Evolutionary conservation across 148 eudicot genomes (phyloP).

Genomic region (Silene latifolia): DNA sequence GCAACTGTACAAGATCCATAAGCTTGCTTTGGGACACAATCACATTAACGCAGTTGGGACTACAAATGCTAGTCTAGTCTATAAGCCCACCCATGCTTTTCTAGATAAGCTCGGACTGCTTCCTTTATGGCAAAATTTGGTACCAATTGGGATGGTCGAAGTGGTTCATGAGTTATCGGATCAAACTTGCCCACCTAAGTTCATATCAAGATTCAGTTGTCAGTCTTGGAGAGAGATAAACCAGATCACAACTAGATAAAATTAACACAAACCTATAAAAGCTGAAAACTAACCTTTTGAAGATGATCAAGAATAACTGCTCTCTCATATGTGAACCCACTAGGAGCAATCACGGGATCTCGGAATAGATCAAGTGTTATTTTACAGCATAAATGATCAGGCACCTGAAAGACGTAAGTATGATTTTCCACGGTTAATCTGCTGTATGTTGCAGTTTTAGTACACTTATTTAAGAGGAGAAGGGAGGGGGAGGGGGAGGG

Average conservation of each 20-base stretch:
- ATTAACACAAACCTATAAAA: neutral
- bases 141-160: slow-evolving; percentile 45
- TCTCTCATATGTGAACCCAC: slow-evolving; percentile 87
- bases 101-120: slow-evolving; percentile 69
- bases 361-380: slow-evolving; percentile 83
- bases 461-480: too few species aligned
- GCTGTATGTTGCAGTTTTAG: neutral
- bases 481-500: too few species aligned
- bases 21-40: slow-evolving; percentile 16
- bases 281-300: slow-evolving; percentile 44
- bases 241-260: neutral
- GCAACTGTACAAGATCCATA: slow-evolving; percentile 12
- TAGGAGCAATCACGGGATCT: slow-evolving; percentile 93
- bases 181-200: slow-evolving; percentile 77
- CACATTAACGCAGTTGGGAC: neutral
- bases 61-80: slow-evolving; percentile 29
- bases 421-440: neutral
- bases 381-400: slow-evolving; percentile 79
- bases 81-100: slow-evolving; percentile 84
- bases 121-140: slow-evolving; percentile 86
- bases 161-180: slow-evolving; percentile 68
- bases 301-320: slow-evolving; percentile 77
- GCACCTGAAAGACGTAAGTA: slow-evolving; percentile 54
- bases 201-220: slow-evolving; percentile 4
- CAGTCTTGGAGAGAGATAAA: slow-evolving; percentile 2